Evolutionary conservation across 1,139 yeast species (phyloP), one percentile per base, ranked within the genome.

Genomic region (Yamadazyma mexicana): DNA sequence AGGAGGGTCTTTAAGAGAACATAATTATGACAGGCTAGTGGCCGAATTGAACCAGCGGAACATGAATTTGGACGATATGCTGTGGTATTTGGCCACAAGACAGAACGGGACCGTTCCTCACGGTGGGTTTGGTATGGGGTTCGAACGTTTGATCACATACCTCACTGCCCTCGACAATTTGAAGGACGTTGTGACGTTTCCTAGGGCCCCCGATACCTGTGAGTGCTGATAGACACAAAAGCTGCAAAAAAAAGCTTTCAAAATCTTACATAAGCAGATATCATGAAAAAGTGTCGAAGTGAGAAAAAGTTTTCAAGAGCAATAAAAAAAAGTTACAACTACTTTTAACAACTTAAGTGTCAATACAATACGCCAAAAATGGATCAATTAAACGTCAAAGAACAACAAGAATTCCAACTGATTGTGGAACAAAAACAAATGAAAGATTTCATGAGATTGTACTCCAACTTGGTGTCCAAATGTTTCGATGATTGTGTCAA

Each of bases 401-500:
- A 91, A 72, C 97, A 91, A 69, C 97, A 88, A 70, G 95, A 89
- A 59, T 91, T 91, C 67, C 96, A 89, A 69, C 91, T 83, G 66
- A 75, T 91, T 52, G 95, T 91, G 53, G 98, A 91, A 72, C 92
- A 87, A 64, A 92, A 92, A 78, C 98, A 92, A 71, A 89, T 92
- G 97, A 87, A 87, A 69, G 98, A 92, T 65, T 92, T 91, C 82
- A 91, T 91, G 98, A 83, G 94, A 64, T 80, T 79, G 39, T 92
- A 92, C 78, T 89, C 98, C 49, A 85, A 86, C 62, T 79, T 92
- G 57, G 98, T 92, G 43, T 92, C 94, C 66, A 84, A 96, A 75
- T 92, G 98, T 75, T 92, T 92, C 73, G 82, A 82, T 44, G 98
- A 92, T 71, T 92, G 98, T 73, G 96, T 92, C 62, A 91, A 91